Base-by-base conservation (phyloP, 306 rosid genomes). In the Purshia tridentata region DNA sequence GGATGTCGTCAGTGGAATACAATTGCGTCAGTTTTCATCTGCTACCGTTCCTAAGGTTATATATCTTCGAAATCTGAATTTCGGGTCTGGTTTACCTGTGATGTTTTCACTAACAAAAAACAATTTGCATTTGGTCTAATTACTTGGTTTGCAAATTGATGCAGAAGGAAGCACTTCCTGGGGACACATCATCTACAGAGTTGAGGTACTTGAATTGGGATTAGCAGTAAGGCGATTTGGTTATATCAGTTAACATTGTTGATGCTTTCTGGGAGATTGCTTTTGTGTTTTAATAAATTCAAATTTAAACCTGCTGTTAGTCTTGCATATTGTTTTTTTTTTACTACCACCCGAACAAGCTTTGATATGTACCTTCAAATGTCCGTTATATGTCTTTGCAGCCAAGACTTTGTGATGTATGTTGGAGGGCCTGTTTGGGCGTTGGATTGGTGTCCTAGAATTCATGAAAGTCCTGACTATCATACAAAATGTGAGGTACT, bases 351-450 rank as follows among this genome's bases (percentile, higher is more conserved):
- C 46, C 69, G 44, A 74, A 68, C 11, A 37, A 51, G 6, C 15
- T 46, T 45, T 46, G 45, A 52, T 48, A 18, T 23, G 29, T 29
- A 48, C 13, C 9, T 65, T 62, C 23, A 65, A 78, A 76, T 53
- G 22, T 81, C 14, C 55, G 18, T 64, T 23, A 47, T 55, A 37
- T 78, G 54, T 71, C 78, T 77, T 79, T 82, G 80, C 69, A 50
- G 87, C 87, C 90, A 84, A 80, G 94, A 94, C 80, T 91, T 84
- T 86, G 86, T 86, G 78, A 84, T 94, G 91, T 66, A 88, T 84
- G 97, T 80, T 80, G 97, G 99, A 77, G 97, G 99, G 61, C 72
- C 89, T 49, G 89, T 91, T 72, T 94, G 96, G 97, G 95, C 96
- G 19, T 67, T 94, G 81, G 95, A 94, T 81, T 94, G 99, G 99